phyloP scores from a whole-genome alignment of 129 eudicot species.

The Flaveria ramosissima region DNA sequence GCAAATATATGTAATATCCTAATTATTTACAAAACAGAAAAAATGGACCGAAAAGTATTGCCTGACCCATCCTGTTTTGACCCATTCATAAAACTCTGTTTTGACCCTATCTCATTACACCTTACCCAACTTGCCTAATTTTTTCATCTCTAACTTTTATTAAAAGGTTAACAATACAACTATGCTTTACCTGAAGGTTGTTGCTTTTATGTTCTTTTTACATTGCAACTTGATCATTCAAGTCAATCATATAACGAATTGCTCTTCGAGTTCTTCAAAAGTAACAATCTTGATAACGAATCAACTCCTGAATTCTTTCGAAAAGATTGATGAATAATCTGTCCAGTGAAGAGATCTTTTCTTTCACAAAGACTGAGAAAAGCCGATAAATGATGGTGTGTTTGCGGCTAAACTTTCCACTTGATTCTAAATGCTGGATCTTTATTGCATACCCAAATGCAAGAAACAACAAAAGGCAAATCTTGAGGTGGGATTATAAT shows the following conservation, averaged over 20 bases:
- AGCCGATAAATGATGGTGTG: not conserved
- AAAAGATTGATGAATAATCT: no score
- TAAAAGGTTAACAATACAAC: not conserved
- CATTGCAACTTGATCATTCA: not conserved
- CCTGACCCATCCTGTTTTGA: no score
- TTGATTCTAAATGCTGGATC: conserved; percentile 27
- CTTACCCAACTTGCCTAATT: not conserved
- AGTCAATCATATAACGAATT: not conserved
- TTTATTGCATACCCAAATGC: conserved; percentile 23
- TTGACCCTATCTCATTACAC: not conserved
- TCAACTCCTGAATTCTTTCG: not conserved
- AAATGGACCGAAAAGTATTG: not conserved
- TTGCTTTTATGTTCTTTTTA: not conserved
- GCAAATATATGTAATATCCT: not conserved
- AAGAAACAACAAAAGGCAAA: conserved; percentile 13
- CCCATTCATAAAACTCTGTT: not conserved
- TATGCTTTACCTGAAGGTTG: conserved; percentile 30
- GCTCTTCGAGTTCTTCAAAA: not conserved
- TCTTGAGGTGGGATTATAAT: conserved; percentile 5
- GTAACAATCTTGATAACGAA: not conserved
- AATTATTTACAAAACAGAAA: not conserved
- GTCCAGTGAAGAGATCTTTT: no score
- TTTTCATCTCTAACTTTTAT: not conserved
- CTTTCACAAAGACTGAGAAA: not conserved
- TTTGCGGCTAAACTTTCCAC: conserved; percentile 9